Evolutionary conservation across 345 rosid genomes (phyloP).

Genomic region (Anastatica hierochuntica): DNA sequence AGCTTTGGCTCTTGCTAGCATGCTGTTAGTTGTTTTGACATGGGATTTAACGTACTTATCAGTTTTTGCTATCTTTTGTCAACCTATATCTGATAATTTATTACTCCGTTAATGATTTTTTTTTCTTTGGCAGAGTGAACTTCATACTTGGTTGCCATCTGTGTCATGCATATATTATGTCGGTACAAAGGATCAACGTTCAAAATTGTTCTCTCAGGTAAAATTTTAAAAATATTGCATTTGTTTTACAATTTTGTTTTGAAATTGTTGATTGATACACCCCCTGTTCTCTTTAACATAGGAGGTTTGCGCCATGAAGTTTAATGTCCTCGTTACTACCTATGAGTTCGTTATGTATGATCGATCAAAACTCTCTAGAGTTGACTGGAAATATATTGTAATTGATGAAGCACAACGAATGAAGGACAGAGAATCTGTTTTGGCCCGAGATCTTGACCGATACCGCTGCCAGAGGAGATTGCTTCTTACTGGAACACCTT

Average conservation of each 20-base stretch:
- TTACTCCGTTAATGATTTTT: not conserved
- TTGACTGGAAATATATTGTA: slow-evolving; percentile 97
- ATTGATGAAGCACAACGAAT: slow-evolving; percentile 99
- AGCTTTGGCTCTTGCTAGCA: not conserved
- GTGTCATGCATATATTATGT: slow-evolving; percentile 93
- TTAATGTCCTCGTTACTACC: slow-evolving; percentile 95
- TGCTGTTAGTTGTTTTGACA: slow-evolving; percentile 13
- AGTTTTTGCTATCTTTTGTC: not conserved
- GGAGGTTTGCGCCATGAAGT: slow-evolving; percentile 97
- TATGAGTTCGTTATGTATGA: slow-evolving; percentile 99
- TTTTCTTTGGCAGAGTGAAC: slow-evolving; percentile 65
- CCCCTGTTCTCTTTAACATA: slow-evolving; percentile 27
- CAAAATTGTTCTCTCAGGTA: slow-evolving; percentile 95
- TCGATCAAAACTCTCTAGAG: slow-evolving; percentile 89
- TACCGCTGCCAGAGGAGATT: slow-evolving; percentile 98
- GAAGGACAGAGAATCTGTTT: slow-evolving; percentile 99
- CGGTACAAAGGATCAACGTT: slow-evolving; percentile 87
- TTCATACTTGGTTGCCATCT: slow-evolving; percentile 95
- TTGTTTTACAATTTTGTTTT: not conserved
- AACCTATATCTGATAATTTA: slow-evolving; percentile 1
- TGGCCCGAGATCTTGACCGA: slow-evolving; percentile 99
- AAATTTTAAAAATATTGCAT: slow-evolving; percentile 16
- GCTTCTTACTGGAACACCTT: slow-evolving; percentile 98
- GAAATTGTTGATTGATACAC: slow-evolving; percentile 14
- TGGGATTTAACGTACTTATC: slow-evolving; percentile 6